Evolutionary conservation across 768 basidiomycete species (phyloP), one percentile per base, ranked within the genome.

Genomic region (Naganishia onofrii): DNA sequence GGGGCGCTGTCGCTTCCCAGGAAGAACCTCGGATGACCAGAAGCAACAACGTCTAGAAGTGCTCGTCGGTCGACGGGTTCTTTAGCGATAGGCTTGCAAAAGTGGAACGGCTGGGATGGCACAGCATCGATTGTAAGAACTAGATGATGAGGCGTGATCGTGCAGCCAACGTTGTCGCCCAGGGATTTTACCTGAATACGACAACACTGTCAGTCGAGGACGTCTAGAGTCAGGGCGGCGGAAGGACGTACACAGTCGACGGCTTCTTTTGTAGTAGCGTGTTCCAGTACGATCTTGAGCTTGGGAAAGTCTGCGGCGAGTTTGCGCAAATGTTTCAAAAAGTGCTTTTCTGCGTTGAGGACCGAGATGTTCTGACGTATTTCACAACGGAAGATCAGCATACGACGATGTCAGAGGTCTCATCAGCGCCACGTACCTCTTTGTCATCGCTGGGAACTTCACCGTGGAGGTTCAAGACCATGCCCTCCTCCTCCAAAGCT

Each of bases 21-120:
- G 86, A 99, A 99, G 82, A 99, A 99, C 57, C 91, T 88, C 3
- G 92, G 89, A 80, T 95, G 90, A 3, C 94, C 94, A 88, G 74
- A 68, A 1, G 81, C 84, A 55, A 96, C 85, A 32, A 93, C 87
- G 26, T 89, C 85, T 63, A 87, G 86, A 69, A 99, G 82, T 17
- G 95, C 93, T 75, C 87, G 81, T 19, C 95, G 85, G 79, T 99
- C 96, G 73, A 90, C 89, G 1, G 95, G 95, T 79, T 87, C 93
- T 82, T 99, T 99, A 15, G 96, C 93, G 26, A 99, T 90, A 0
- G 96, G 96, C 81, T 98, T 99, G 84, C 96, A 98, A 82, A 90
- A 99, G 77, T 95, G 87, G 86, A 90, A 93, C 2, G 91, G 87
- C 80, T 98, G 93, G 1, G 93, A 92, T 1, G 93, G 93, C 88